Evolutionary conservation across 1,284 basidiomycete species (phyloP).

Genomic region (Ustilago shanxiensis): DNA sequence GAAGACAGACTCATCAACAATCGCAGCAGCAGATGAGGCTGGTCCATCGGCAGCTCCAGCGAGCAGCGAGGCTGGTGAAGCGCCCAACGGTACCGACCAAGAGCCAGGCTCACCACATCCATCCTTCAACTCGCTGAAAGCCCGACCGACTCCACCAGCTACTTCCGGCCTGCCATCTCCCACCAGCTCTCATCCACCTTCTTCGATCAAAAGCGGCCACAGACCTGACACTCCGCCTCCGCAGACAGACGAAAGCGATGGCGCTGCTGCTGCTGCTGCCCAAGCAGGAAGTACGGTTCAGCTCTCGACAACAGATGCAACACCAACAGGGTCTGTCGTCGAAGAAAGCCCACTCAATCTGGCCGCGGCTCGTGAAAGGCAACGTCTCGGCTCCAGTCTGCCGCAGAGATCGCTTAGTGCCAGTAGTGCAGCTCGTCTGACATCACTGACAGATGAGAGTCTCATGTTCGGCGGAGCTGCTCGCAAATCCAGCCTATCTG

Average conservation of each 20-base stretch:
- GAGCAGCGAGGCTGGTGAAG: constrained; percentile 24
- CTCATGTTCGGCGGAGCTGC: constrained; percentile 49
- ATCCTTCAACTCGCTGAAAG: constrained; percentile 60
- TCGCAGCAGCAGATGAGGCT: not conserved
- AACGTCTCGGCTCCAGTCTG: constrained; percentile 31
- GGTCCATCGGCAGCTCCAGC: not conserved
- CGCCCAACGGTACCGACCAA: constrained; percentile 11
- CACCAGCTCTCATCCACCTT: constrained; percentile 43
- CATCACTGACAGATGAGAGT: constrained; percentile 48
- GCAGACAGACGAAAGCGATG: not conserved
- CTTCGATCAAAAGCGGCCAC: constrained; percentile 41
- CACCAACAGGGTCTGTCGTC: constrained; percentile 39
- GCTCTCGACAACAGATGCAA: constrained; percentile 26
- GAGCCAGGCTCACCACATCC: constrained; percentile 56
- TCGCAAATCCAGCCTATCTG: constrained; percentile 20
- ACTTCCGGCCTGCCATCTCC: constrained; percentile 54
- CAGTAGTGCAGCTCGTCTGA: constrained; percentile 41
- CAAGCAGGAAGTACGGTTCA: not conserved
- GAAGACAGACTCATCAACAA: not conserved
- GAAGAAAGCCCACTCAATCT: constrained; percentile 47
- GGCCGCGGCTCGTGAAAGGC: constrained; percentile 46
- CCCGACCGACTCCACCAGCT: constrained; percentile 59
- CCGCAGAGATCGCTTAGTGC: constrained; percentile 46
- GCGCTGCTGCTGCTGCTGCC: not conserved
- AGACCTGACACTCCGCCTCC: constrained; percentile 29